phyloP scores from a whole-genome alignment of 2,329 filamentous ascomycete species.

The Cercospora sp. region DNA sequence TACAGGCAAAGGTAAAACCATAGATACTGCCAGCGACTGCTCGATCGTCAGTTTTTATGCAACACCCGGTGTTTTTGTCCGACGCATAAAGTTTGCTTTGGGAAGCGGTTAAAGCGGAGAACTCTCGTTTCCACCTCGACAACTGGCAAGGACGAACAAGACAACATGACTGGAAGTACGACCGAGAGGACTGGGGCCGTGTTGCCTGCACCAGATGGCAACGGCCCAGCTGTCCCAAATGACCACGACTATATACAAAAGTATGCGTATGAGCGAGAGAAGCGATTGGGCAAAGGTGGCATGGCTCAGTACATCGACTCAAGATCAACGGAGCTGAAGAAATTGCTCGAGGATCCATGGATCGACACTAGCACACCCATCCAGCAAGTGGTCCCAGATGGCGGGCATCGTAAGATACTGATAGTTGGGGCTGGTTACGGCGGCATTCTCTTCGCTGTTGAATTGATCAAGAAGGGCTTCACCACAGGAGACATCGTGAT shows the following conservation, averaged over 20 bases:
- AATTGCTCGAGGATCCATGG: constrained; percentile 38
- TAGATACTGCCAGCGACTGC: neutral
- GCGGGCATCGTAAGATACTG: constrained; percentile 25
- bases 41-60: neutral
- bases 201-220: constrained; percentile 23
- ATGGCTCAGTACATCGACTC: constrained; percentile 33
- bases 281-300: constrained; percentile 30
- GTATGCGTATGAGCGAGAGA: constrained; percentile 33
- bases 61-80: neutral
- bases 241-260: constrained; percentile 21
- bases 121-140: neutral
- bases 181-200: constrained; percentile 7
- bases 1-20: neutral
- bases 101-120: neutral
- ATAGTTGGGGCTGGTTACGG: constrained; percentile 50
- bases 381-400: constrained; percentile 21
- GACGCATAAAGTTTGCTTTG: neutral
- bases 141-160: neutral
- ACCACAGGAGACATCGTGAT: constrained; percentile 42
- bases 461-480: constrained; percentile 44
- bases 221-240: constrained; percentile 21
- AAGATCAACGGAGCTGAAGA: constrained; percentile 29
- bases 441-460: constrained; percentile 46
- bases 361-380: constrained; percentile 26
- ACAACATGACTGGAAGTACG: neutral